Percentiles rank a stretch among this genome's conserved stretches.
phyloP scores from a whole-genome alignment of 257 asterid genomes.

The Anisodus acutangulus region DNA sequence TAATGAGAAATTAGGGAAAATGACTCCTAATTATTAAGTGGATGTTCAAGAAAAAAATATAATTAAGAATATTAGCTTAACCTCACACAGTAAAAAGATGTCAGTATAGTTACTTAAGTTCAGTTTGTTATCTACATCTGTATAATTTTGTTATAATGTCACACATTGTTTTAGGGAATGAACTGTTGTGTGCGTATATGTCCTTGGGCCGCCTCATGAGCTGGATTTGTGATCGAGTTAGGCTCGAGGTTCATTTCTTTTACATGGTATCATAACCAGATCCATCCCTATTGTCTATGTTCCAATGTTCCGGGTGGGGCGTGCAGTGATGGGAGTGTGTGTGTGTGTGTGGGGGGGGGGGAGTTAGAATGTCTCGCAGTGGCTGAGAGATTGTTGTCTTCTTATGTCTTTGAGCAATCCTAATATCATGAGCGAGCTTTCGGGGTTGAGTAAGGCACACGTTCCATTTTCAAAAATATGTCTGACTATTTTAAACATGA shows the following conservation, averaged over 20 bases:
- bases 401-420: background rate
- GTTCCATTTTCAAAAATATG: background rate
- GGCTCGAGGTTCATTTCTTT: background rate
- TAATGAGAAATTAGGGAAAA: background rate
- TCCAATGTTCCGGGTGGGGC: background rate
- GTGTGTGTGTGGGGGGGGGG: too few species aligned
- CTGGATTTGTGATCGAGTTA: background rate
- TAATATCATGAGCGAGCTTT: background rate
- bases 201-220: slow-evolving; percentile 8
- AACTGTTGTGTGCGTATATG: background rate
- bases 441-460: background rate
- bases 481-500: background rate
- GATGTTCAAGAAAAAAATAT: background rate
- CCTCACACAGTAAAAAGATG: background rate
- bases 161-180: slow-evolving; percentile 12
- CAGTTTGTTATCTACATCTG: background rate
- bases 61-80: slow-evolving; percentile 20
- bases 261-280: slow-evolving; percentile 9
- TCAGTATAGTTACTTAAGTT: background rate
- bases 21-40: slow-evolving; percentile 2
- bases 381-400: slow-evolving; percentile 19
- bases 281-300: background rate
- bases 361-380: background rate
- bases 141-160: background rate
- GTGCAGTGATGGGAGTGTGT: background rate